A percentile compares a stretch with the other conserved stretches of the same genome.
These are phyloP conservation scores for Hypomontagnella monticulosa DNA, from an alignment of 495 filamentous ascomycete species.

Conservation along the genomic window DNA sequence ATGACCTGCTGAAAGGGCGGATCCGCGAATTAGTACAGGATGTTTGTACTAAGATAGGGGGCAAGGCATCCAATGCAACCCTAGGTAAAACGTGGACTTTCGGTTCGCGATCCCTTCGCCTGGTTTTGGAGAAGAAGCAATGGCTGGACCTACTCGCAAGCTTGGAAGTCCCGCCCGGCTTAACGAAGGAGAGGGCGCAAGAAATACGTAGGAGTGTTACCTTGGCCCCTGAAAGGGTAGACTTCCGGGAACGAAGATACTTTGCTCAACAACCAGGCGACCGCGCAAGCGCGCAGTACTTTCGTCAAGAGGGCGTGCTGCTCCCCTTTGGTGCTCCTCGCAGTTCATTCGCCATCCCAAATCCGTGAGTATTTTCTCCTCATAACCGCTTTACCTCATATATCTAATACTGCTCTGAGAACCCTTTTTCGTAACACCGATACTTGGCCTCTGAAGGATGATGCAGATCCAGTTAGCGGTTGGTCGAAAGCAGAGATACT, in stretches of 20 bases:
- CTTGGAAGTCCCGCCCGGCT: conserved; percentile 27
- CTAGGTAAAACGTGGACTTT: conserved; percentile 42
- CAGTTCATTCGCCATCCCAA: conserved; percentile 40
- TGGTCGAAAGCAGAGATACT: conserved; percentile 40
- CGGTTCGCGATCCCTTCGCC: conserved; percentile 24
- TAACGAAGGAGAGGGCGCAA: conserved; percentile 20
- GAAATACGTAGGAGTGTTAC: conserved; percentile 36
- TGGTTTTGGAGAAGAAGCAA: conserved; percentile 32
- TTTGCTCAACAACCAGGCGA: conserved; percentile 16
- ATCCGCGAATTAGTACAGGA: conserved; percentile 26
- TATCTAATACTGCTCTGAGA: conserved; percentile 10
- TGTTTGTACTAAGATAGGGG: conserved; percentile 33
- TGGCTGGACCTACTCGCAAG: conserved; percentile 34
- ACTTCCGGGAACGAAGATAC: conserved; percentile 36
- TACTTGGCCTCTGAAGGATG: conserved; percentile 33
- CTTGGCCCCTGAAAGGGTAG: conserved; percentile 36
- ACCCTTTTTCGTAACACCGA: conserved; percentile 30
- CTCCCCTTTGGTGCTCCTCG: conserved; percentile 47
- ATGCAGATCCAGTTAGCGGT: conserved; percentile 40
- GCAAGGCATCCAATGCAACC: conserved; percentile 12
- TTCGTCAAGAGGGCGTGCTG: conserved; percentile 45
- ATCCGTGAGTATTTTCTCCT: conserved; percentile 41
- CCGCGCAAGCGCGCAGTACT: conserved; percentile 37
- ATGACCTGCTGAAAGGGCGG: conserved; percentile 20
- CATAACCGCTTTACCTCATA: not conserved